These are phyloP conservation scores for Neurospora terricola DNA, from an alignment of 495 filamentous ascomycete species.

Conservation along the genomic window DNA sequence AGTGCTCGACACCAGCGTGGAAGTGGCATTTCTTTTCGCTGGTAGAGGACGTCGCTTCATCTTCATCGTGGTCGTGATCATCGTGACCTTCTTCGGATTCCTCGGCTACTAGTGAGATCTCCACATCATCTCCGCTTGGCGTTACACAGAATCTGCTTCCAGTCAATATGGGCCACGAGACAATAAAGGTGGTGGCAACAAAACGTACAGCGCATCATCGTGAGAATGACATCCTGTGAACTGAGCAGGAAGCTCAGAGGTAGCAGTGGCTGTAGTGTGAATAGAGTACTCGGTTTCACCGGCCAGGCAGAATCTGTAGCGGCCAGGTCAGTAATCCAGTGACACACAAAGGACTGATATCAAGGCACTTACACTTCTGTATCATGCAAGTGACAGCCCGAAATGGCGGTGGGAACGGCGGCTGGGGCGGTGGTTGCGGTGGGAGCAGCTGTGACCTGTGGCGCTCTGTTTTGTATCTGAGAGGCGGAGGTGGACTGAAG, in stretches of 20 bases:
- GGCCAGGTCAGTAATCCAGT: not conserved
- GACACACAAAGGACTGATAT: not conserved
- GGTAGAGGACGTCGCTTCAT: not conserved
- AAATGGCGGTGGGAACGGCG: conserved; percentile 9
- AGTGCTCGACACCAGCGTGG: conserved; percentile 57
- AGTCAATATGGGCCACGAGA: not conserved
- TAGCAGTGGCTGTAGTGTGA: conserved; percentile 4
- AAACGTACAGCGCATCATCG: conserved; percentile 7
- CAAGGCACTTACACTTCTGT: not conserved
- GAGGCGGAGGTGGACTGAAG: not conserved
- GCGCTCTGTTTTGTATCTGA: conserved; percentile 5
- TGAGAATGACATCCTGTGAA: conserved; percentile 6
- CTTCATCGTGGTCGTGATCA: not conserved
- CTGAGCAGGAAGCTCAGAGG: conserved; percentile 6
- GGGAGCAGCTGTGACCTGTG: conserved; percentile 4
- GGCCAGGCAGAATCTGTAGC: conserved; percentile 9
- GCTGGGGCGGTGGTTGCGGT: not conserved
- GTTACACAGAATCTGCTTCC: conserved; percentile 29
- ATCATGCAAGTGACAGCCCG: conserved; percentile 9
- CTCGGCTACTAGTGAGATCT: conserved; percentile 1
- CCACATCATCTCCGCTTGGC: conserved; percentile 30
- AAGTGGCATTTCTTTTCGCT: conserved; percentile 45
- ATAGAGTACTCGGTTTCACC: conserved; percentile 6
- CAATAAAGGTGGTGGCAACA: not conserved
- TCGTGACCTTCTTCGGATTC: conserved; percentile 19